Percentiles rank a stretch among this genome's conserved stretches.
Conservation (phyloP, 208 protist species). For the Perkinsela sp. region DNA sequence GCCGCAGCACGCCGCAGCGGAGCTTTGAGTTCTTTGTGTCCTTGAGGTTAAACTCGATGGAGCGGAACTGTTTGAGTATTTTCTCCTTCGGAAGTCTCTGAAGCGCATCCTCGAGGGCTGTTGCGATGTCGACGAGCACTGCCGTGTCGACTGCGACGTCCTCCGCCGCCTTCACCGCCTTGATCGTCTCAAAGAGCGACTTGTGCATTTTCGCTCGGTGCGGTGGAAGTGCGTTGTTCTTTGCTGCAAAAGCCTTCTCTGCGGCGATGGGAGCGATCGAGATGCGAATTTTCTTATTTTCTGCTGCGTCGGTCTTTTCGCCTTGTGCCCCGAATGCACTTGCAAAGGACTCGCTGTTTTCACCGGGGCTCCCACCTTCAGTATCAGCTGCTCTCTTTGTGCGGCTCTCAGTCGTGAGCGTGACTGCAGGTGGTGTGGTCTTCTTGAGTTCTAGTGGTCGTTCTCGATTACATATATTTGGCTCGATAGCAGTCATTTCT, state of each 20-base stretch:
- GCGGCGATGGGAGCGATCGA: not conserved
- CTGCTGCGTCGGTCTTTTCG: too few relatives aligned
- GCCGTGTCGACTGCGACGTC: not conserved
- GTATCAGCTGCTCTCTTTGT: too few relatives aligned
- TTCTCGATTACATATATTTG: too few relatives aligned
- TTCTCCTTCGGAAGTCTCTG: not conserved
- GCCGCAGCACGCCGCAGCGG: not conserved
- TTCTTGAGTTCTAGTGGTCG: too few relatives aligned
- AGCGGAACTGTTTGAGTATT: conserved; percentile 1
- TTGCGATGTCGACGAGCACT: not conserved
- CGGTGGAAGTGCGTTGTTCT: not conserved
- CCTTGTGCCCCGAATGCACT: too few relatives aligned
- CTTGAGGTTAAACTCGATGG: not conserved
- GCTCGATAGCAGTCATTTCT: too few relatives aligned
- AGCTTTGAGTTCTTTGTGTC: not conserved
- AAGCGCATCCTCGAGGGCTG: not conserved
- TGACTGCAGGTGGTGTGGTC: too few relatives aligned
- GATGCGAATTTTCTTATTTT: not conserved
- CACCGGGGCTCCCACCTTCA: too few relatives aligned
- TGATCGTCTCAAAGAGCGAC: not conserved
- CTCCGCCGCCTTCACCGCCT: not conserved
- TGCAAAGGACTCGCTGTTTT: too few relatives aligned
- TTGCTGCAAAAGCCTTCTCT: not conserved
- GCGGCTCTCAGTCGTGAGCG: too few relatives aligned
- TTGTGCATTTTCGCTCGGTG: not conserved